phyloP scores from a whole-genome alignment of 2,329 filamentous ascomycete genomes.

The Alternaria gaisen region DNA sequence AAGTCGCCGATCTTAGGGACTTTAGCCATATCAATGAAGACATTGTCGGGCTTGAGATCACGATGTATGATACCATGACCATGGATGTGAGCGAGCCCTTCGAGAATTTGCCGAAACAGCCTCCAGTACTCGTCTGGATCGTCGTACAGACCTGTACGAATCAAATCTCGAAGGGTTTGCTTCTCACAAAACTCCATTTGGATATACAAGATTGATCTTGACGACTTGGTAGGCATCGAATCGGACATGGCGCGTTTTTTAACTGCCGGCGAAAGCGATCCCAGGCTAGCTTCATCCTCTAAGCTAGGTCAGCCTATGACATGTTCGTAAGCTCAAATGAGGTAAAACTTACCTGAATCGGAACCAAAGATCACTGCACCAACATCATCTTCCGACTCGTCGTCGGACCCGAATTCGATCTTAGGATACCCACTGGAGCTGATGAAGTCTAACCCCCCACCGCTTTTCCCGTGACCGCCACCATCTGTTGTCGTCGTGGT shows the following conservation, averaged over 20 bases:
- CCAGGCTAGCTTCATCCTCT: slow-evolving; percentile 56
- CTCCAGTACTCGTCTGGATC: slow-evolving; percentile 85
- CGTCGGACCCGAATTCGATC: slow-evolving; percentile 77
- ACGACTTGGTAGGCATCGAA: slow-evolving; percentile 59
- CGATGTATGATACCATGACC: slow-evolving; percentile 91
- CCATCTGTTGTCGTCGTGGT: slow-evolving; percentile 31
- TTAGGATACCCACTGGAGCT: slow-evolving; percentile 82
- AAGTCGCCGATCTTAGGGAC: slow-evolving; percentile 98
- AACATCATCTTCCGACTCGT: slow-evolving; percentile 52
- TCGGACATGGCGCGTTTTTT: slow-evolving; percentile 55
- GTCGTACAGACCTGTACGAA: slow-evolving; percentile 76
- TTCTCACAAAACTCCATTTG: slow-evolving; percentile 99
- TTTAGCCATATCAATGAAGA: slow-evolving; percentile 90
- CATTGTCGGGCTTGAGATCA: slow-evolving; percentile 95
- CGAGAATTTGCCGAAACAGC: slow-evolving; percentile 87
- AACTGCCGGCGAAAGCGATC: slow-evolving; percentile 47
- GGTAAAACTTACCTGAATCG: slow-evolving; percentile 44
- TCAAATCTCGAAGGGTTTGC: slow-evolving; percentile 87
- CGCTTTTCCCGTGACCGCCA: slow-evolving; percentile 74
- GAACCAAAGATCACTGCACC: slow-evolving; percentile 49
- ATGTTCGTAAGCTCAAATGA: neutral
- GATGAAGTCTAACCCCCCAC: slow-evolving; percentile 86
- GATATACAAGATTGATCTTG: slow-evolving; percentile 85
- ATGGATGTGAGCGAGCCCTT: slow-evolving; percentile 91
- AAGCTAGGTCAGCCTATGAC: slow-evolving; percentile 15